Evolutionary conservation across 129 eudicot genomes (phyloP).

Genomic region (Saposhnikovia divaricata): DNA sequence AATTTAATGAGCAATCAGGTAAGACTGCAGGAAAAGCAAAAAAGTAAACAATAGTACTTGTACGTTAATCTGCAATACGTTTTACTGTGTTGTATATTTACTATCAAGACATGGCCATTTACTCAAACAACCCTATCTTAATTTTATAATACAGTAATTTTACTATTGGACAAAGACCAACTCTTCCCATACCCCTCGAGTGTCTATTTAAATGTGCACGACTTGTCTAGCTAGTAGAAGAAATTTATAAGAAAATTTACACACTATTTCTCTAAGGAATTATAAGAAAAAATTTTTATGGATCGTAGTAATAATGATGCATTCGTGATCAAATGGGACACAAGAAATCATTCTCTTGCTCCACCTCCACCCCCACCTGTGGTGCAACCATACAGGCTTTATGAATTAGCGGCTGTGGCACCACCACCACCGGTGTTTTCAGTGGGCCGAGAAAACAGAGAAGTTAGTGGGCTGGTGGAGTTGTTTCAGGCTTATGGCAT

Average conservation of each 20-base stretch:
- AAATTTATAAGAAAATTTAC: neutral
- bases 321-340: conserved; percentile 6
- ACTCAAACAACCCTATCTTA: neutral
- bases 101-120: neutral
- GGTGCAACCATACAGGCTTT: neutral
- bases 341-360: neutral
- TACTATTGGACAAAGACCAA: neutral
- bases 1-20: neutral
- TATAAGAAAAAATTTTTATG: neutral
- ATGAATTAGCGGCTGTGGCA: neutral
- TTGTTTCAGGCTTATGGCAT: conserved; percentile 22
- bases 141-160: neutral
- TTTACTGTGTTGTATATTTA: neutral
- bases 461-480: conserved; percentile 31
- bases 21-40: neutral
- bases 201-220: neutral
- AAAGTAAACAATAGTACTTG: conserved; percentile 6
- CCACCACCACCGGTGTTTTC: neutral
- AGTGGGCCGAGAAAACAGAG: conserved; percentile 36
- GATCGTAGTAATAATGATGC: neutral
- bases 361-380: neutral
- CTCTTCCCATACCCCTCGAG: neutral
- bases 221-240: too few relatives aligned
- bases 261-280: neutral
- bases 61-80: conserved; percentile 12